These are phyloP conservation scores for Limnanthes douglasii DNA, from an alignment of 345 rosid species.

Conservation along the genomic window DNA sequence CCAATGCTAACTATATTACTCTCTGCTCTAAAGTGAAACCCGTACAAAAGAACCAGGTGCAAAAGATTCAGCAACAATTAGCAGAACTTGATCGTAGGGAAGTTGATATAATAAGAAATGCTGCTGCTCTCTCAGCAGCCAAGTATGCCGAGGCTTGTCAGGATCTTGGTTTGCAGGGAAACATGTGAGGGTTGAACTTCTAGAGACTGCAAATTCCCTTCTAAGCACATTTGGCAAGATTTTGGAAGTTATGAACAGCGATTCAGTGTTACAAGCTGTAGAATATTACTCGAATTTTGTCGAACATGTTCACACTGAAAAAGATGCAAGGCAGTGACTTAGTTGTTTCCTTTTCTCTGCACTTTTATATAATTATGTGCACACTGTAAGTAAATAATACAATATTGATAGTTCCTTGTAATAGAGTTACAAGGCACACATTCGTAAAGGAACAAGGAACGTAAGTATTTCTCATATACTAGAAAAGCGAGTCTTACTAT, in stretches of 20 bases:
- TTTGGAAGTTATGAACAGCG: constrained; percentile 63
- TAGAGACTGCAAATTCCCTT: constrained; percentile 83
- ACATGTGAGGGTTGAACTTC: constrained; percentile 78
- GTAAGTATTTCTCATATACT: too few species aligned
- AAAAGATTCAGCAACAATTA: constrained; percentile 82
- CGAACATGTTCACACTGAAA: constrained; percentile 67
- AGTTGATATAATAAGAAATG: constrained; percentile 77
- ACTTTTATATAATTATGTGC: too few species aligned
- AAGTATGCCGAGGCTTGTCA: constrained; percentile 87
- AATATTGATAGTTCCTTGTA: too few species aligned
- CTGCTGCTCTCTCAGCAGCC: constrained; percentile 59
- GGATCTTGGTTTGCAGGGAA: constrained; percentile 92
- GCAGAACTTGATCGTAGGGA: constrained; percentile 88
- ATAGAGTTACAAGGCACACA: too few species aligned
- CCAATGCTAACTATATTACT: constrained; percentile 8
- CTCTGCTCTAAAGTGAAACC: constrained; percentile 25
- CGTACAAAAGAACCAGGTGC: constrained; percentile 94
- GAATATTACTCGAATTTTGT: constrained; percentile 78
- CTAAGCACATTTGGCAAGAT: constrained; percentile 60
- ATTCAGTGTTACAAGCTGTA: constrained; percentile 46
- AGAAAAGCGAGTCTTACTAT: too few species aligned
- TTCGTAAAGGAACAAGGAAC: too few species aligned
- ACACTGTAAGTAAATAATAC: too few species aligned
- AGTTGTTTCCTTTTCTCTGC: constrained; percentile 2
- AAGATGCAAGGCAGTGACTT: constrained; percentile 51